A percentile compares a stretch with the other conserved stretches of the same genome.
Conservation (phyloP, 257 asterid genomes). For the Misopates orontium region DNA sequence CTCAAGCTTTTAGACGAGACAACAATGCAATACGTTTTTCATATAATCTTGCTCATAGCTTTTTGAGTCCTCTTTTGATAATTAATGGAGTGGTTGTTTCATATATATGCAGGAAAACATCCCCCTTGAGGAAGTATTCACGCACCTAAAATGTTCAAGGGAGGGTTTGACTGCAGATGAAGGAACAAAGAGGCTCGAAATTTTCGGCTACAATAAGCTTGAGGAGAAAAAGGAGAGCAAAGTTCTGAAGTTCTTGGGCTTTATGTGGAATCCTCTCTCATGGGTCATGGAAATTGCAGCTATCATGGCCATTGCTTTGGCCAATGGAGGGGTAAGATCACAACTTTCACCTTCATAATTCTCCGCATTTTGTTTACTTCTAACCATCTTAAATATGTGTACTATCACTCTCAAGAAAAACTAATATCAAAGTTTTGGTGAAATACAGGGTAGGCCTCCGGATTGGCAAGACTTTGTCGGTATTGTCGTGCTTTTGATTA, state of each 20-base stretch:
- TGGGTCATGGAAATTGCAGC: slow-evolving; percentile 98
- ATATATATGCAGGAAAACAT: slow-evolving; percentile 50
- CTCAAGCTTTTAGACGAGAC: too few relatives aligned
- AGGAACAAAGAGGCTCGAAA: slow-evolving; percentile 58
- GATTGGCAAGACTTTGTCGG: slow-evolving; percentile 61
- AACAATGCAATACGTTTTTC: not conserved
- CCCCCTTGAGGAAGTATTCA: slow-evolving; percentile 77
- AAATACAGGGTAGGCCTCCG: slow-evolving; percentile 52
- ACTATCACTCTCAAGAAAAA: not conserved
- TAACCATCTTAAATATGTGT: not conserved
- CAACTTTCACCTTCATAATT: not conserved
- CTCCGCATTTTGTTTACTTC: not conserved
- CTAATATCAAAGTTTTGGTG: not conserved
- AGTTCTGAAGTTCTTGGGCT: slow-evolving; percentile 73
- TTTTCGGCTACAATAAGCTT: slow-evolving; percentile 77
- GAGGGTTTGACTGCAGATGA: slow-evolving; percentile 62
- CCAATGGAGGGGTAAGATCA: slow-evolving; percentile 57
- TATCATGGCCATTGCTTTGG: slow-evolving; percentile 79
- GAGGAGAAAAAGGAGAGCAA: slow-evolving; percentile 82
- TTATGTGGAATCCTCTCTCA: slow-evolving; percentile 98
- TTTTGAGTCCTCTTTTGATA: not conserved
- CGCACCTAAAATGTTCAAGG: slow-evolving; percentile 54
- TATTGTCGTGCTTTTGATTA: slow-evolving; percentile 44
- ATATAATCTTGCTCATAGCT: not conserved
- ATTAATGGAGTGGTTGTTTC: not conserved